Percentiles rank a stretch among this genome's conserved stretches.
Conservation (phyloP, 2,329 filamentous ascomycete species). For the Talaromyces amestolkiae region DNA sequence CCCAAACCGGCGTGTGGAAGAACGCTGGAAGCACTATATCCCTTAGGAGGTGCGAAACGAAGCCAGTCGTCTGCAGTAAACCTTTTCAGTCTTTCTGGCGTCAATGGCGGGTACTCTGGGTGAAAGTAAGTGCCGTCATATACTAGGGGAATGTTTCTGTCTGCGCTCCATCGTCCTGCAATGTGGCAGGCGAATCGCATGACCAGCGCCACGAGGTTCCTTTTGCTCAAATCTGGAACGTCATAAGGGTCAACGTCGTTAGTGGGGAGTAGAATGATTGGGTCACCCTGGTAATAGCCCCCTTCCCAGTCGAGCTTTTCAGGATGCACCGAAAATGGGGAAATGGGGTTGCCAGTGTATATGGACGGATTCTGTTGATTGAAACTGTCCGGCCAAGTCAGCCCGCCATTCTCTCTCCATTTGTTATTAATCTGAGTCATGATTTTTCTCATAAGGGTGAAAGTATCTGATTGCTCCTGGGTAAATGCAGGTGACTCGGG, state of each 20-base stretch:
- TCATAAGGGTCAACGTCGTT: constrained; percentile 36
- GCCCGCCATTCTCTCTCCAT: constrained; percentile 39
- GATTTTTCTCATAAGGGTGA: constrained; percentile 38
- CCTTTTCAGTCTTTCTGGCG: constrained; percentile 38
- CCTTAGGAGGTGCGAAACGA: constrained; percentile 34
- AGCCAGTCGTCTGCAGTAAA: constrained; percentile 44
- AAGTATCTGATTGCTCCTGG: constrained; percentile 34
- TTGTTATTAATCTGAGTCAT: constrained; percentile 39
- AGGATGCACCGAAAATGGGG: constrained; percentile 3
- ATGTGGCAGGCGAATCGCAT: constrained; percentile 56
- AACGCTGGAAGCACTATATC: constrained; percentile 47
- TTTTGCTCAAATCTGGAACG: constrained; percentile 37
- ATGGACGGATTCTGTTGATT: constrained; percentile 5
- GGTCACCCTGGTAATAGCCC: constrained; percentile 42
- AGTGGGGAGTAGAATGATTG: constrained; percentile 38
- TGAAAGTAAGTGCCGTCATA: constrained; percentile 40
- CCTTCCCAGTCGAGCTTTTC: constrained; percentile 29
- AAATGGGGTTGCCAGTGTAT: constrained; percentile 8
- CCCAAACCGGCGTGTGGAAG: constrained; percentile 53
- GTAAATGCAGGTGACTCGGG: constrained; percentile 23
- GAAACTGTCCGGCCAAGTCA: constrained; percentile 31
- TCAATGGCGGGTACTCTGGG: constrained; percentile 41
- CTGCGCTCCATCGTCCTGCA: constrained; percentile 35
- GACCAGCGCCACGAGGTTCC: constrained; percentile 43
- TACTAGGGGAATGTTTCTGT: constrained; percentile 37